phyloP scores from a whole-genome alignment of 139 green algal genomes.

The Tetradesmus obliquus region DNA sequence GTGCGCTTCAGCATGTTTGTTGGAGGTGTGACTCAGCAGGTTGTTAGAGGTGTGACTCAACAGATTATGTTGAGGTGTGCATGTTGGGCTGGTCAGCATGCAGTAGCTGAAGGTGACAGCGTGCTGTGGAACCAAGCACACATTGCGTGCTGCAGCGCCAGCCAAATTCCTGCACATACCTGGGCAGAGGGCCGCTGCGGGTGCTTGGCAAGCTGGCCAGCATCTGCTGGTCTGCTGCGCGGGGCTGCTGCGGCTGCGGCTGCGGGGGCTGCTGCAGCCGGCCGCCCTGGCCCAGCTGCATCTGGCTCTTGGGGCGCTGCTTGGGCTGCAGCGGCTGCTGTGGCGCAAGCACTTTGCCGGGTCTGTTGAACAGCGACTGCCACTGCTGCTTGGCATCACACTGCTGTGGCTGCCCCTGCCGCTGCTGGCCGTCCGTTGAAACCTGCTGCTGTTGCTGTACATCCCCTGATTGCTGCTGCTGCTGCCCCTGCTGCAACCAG shows the following conservation, averaged over 20 bases:
- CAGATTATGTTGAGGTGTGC: not conserved
- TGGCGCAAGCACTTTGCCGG: not conserved
- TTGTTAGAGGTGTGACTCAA: not conserved
- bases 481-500: not conserved
- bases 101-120: not conserved
- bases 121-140: not conserved
- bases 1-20: too few relatives aligned
- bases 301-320: not conserved
- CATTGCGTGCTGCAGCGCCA: not conserved
- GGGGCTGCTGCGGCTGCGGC: constrained; percentile 28
- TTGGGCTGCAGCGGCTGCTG: constrained; percentile 15
- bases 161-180: not conserved
- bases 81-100: too few relatives aligned
- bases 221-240: not conserved
- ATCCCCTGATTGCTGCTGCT: not conserved
- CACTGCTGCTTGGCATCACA: constrained; percentile 25
- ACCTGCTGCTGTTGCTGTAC: constrained; percentile 3
- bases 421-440: not conserved
- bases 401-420: not conserved
- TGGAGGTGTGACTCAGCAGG: too few relatives aligned
- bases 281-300: constrained; percentile 15
- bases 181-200: constrained; percentile 2
- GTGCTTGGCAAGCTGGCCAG: not conserved
- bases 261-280: not conserved
- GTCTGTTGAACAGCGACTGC: constrained; percentile 29